Conservation (phyloP, 306 rosid genomes). For the Begonia fuchsioides region DNA sequence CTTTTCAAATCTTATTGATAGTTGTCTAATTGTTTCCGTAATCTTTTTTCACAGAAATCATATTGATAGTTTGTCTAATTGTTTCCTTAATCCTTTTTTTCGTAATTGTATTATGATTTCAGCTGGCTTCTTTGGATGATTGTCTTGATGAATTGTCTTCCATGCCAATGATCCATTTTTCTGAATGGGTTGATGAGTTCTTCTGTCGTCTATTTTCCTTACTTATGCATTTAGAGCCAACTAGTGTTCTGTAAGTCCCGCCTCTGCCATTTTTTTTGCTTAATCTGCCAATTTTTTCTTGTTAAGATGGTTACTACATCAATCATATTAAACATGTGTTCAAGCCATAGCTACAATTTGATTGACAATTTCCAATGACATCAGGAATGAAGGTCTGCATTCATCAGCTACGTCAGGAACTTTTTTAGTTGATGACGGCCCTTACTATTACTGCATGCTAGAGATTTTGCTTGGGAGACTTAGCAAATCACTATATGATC, state of each 20-base stretch:
- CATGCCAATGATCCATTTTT: constrained; percentile 76
- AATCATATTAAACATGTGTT: not conserved
- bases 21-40: constrained; percentile 2
- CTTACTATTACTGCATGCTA: constrained; percentile 89
- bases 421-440: constrained; percentile 94
- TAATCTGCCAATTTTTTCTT: no score
- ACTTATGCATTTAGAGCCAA: constrained; percentile 88
- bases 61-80: constrained; percentile 1
- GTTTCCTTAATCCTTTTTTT: constrained; percentile 7
- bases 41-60: constrained; percentile 4
- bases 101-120: constrained; percentile 21
- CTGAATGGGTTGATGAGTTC: constrained; percentile 98
- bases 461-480: constrained; percentile 94
- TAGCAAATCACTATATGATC: constrained; percentile 56
- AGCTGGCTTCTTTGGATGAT: constrained; percentile 86
- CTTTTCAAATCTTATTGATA: constrained; percentile 1
- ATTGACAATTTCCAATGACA: constrained; percentile 25
- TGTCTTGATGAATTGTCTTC: constrained; percentile 49
- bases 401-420: constrained; percentile 88
- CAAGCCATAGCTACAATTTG: constrained; percentile 2
- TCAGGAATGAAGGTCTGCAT: constrained; percentile 83
- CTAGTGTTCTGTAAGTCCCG: constrained; percentile 73
- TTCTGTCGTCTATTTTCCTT: constrained; percentile 90
- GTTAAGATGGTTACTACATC: not conserved
- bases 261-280: constrained; percentile 3